Evolutionary conservation across 176 grass and related monocot species (phyloP).

Genomic region (Triticum turgidum): DNA sequence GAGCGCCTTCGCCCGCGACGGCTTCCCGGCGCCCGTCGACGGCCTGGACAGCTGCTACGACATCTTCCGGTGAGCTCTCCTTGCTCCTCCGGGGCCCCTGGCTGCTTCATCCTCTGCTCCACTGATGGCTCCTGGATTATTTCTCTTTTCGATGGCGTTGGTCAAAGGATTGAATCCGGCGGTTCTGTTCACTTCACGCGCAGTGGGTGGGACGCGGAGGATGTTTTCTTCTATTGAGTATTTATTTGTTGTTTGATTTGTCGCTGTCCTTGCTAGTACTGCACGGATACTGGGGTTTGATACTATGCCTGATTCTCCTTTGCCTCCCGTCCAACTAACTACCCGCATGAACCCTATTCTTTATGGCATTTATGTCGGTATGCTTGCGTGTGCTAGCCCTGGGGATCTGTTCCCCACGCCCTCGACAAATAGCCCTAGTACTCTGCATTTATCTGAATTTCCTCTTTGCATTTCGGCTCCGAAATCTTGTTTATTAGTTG

Average conservation of each 20-base stretch:
- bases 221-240: background rate
- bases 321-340: background rate
- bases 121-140: background rate
- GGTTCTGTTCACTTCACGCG: background rate
- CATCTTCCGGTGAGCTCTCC: conserved; percentile 68
- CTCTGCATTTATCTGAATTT: background rate
- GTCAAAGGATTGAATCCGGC: background rate
- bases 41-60: conserved; percentile 87
- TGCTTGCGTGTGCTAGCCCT: conserved; percentile 10
- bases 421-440: background rate
- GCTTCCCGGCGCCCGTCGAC: conserved; percentile 62
- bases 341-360: background rate
- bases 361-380: background rate
- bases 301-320: background rate
- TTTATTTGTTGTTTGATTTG: background rate
- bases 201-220: background rate
- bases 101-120: background rate
- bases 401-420: background rate
- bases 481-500: background rate
- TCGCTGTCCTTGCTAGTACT: background rate
- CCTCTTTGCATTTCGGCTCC: background rate
- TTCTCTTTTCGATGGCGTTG: background rate
- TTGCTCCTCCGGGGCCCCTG: background rate
- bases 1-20: conserved; percentile 65
- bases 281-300: background rate